Evolutionary conservation across 2,329 filamentous ascomycete species (phyloP).

Genomic region (Fusarium burgessii): DNA sequence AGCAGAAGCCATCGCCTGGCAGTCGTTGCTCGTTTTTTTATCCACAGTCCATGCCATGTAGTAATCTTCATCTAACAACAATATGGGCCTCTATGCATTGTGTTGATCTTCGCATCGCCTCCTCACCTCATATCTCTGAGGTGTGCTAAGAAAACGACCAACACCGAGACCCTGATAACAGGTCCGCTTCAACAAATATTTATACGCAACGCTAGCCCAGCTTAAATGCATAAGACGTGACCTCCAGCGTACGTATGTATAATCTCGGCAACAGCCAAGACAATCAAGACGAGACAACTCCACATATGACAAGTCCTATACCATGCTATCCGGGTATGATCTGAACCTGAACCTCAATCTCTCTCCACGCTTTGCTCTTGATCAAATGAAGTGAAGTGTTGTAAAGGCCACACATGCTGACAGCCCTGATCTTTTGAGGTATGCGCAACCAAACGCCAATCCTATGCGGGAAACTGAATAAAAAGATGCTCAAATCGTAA

Average conservation of each 20-base stretch:
- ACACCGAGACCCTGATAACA: constrained; percentile 16
- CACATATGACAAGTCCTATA: constrained; percentile 44
- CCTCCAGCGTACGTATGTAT: constrained; percentile 18
- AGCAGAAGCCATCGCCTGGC: constrained; percentile 30
- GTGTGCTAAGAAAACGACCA: constrained; percentile 1
- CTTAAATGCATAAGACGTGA: constrained; percentile 33
- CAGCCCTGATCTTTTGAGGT: constrained; percentile 35
- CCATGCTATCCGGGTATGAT: constrained; percentile 49
- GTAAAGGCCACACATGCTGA: constrained; percentile 41
- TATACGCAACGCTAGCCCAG: constrained; percentile 25
- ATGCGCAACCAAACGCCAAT: constrained; percentile 47
- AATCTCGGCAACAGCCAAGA: constrained; percentile 30
- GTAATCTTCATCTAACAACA: constrained; percentile 40
- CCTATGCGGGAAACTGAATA: constrained; percentile 43
- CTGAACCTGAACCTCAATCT: constrained; percentile 25
- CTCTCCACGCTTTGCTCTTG: constrained; percentile 31
- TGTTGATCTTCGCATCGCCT: constrained; percentile 18
- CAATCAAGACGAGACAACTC: constrained; percentile 36
- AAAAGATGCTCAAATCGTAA: constrained; percentile 40
- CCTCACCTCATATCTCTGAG: constrained; percentile 1
- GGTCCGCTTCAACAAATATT: constrained; percentile 22
- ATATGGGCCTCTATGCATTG: constrained; percentile 20
- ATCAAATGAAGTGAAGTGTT: not conserved
- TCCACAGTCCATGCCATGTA: constrained; percentile 30
- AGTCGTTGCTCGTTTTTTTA: constrained; percentile 31